Percentiles rank a stretch among this genome's conserved stretches.
phyloP scores from a whole-genome alignment of 768 basidiomycete genomes.

The Omphalotus guepiniiformis region DNA sequence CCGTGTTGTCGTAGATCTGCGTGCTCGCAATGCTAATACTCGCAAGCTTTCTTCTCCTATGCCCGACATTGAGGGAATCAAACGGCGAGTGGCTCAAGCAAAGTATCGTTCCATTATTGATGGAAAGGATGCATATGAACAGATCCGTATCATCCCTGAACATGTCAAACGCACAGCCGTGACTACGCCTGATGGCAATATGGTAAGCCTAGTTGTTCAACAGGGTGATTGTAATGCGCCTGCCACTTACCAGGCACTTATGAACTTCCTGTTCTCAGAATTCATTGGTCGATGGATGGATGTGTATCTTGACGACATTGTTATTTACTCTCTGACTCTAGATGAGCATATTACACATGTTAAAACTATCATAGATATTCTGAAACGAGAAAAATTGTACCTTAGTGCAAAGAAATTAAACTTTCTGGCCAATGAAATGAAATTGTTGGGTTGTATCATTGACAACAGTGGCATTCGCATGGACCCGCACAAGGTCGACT shows the following conservation, averaged over 20 bases:
- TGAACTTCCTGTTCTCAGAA: conserved; percentile 25
- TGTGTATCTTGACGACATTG: conserved; percentile 34
- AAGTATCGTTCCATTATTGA: conserved; percentile 31
- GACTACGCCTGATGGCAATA: conserved; percentile 27
- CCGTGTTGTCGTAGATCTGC: conserved; percentile 30
- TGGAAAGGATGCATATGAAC: conserved; percentile 38
- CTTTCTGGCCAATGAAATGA: conserved; percentile 20
- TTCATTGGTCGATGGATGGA: conserved; percentile 28
- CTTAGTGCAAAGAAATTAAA: conserved; percentile 24
- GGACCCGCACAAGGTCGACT: conserved; percentile 30
- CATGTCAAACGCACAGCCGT: conserved; percentile 21
- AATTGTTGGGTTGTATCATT: conserved; percentile 24
- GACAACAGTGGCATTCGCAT: conserved; percentile 21
- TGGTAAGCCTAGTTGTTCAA: conserved; percentile 26
- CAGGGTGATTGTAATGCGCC: conserved; percentile 24
- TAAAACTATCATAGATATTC: conserved; percentile 21
- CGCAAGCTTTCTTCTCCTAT: conserved; percentile 31
- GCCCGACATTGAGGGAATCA: conserved; percentile 37
- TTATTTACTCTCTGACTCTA: conserved; percentile 29
- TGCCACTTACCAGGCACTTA: conserved; percentile 32
- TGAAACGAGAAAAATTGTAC: conserved; percentile 25
- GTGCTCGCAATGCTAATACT: conserved; percentile 36
- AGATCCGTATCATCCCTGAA: conserved; percentile 23
- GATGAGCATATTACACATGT: conserved; percentile 25
- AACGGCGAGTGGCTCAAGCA: conserved; percentile 24